Evolutionary conservation across 1,284 basidiomycete genomes (phyloP), one percentile per base, ranked within the genome.

Genomic region (Tremellales sp.): DNA sequence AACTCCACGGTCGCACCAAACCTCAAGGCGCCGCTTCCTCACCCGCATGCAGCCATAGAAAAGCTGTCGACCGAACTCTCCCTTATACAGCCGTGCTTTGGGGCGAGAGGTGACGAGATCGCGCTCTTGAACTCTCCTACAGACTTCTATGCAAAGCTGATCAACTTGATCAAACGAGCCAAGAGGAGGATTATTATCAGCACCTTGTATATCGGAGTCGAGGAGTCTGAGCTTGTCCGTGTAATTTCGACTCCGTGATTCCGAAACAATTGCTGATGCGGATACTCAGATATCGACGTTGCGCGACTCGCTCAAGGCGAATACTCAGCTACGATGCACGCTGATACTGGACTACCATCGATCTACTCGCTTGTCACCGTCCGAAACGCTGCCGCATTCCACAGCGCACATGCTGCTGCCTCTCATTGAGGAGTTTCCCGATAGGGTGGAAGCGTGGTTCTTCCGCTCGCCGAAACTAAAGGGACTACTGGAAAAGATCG

Each of bases 271-370:
- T 10, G 24, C 34, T 46, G 24, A 45, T 28, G 27, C 12, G 9
- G 36, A 2, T 27, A 27, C 34, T 31, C 56, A 94, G 91, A 75
- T 94, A 51, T 75, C 80, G 33, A 74, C 84, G 2, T 72, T 95
- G 29, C 74, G 78, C 39, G 60, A 75, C 1, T 79, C 85, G 2
- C 76, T 97, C 3, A 68, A 70, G 31, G 63, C 69, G 2, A 86
- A 84, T 49, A 79, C 80, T 0, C 57, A 75, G 3, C 77, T 98
- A 2, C 78, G 81, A 22, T 74, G 94, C 13, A 77, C 85, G 39
- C 74, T 98, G 44, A 78, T 88, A 31, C 79, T 94, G 50, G 95
- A 99, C 73, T 80, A 88, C 50, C 87, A 97, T 63, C 84, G 94
- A 33, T 88, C 89, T 1, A 98, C 94, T 7, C 82, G 94, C 5